Base-by-base conservation (phyloP, 768 basidiomycete genomes). In the Hypsizygus marmoreus region DNA sequence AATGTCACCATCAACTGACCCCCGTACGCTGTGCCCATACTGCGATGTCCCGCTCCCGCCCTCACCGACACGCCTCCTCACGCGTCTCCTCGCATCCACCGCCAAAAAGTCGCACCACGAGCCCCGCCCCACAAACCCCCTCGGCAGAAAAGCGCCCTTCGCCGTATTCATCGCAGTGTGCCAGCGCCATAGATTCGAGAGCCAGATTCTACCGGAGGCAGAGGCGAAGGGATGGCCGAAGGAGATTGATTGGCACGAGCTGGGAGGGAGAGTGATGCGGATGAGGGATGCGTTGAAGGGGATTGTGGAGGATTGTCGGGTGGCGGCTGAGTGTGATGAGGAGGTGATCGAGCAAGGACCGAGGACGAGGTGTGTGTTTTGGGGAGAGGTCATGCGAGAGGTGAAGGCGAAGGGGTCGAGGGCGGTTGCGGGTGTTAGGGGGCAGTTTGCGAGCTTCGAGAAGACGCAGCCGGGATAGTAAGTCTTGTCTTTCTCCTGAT, bases 401-500 rank as follows among this genome's bases (percentile, higher is more conserved):
- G 71, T 91, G 36, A 79, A 77, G 61, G 65, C 69, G 52, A 82
- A 82, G 46, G 91, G 90, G 0, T 75, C 80, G 22, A 78, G 82
- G 37, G 79, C 79, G 10, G 80, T 81, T 13, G 74, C 77, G 1
- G 84, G 89, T 31, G 78, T 88, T 38, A 77, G 75, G 34, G 88
- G 81, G 1, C 91, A 94, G 56, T 91, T 86, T 55, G 75, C 79
- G 13, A 88, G 71, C 53, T 95, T 95, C 56, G 80, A 90, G 54
- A 86, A 83, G 67, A 81, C 82, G 4, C 88, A 91, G 56, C 91
- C 92, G 20, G 92, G 93, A 68, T 95, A 94, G 92, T 95, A 59
- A 69, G 91, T 41, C 22, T 28, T 26, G 6, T 43, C 5, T 16
- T 34, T 20, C 19, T 41, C 24, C 11, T 11, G 32, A 37, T 11